Conservation (phyloP, 1,284 basidiomycete species). For the Apiotrichum siamense region DNA sequence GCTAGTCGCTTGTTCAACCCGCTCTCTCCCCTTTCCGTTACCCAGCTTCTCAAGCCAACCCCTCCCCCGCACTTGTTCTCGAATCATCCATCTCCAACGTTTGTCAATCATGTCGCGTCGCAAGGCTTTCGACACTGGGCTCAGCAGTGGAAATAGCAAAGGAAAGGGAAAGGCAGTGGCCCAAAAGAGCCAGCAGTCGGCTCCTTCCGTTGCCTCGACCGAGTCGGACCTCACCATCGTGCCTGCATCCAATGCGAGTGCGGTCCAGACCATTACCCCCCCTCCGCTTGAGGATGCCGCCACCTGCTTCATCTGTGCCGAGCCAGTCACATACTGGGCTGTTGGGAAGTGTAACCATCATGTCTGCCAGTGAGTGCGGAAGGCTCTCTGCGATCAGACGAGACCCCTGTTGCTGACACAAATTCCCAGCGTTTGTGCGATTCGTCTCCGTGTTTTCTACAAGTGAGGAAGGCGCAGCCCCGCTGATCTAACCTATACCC, state of each 20-base stretch:
- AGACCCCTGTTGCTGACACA: constrained; percentile 62
- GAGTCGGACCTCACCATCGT: neutral
- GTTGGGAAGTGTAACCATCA: constrained; percentile 82
- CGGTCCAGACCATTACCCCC: constrained; percentile 1
- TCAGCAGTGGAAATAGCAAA: constrained; percentile 11
- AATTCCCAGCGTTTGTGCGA: constrained; percentile 62
- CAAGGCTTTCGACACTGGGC: constrained; percentile 30
- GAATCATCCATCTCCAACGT: neutral
- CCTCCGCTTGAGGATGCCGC: constrained; percentile 47
- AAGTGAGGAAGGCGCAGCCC: constrained; percentile 51
- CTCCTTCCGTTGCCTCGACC: constrained; percentile 4
- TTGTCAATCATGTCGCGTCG: constrained; percentile 28
- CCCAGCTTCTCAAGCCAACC: too few species aligned
- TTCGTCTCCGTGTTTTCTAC: constrained; percentile 87
- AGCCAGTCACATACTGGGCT: constrained; percentile 84
- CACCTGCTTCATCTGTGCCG: constrained; percentile 92
- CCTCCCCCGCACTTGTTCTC: neutral
- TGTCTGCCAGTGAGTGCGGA: constrained; percentile 44
- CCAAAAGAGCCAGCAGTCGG: neutral
- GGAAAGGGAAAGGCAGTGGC: constrained; percentile 11
- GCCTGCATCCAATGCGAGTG: neutral
- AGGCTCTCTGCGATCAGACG: too few species aligned
- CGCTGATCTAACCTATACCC: neutral
- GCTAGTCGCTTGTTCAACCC: too few species aligned
- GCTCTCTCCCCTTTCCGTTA: too few species aligned